phyloP scores from a whole-genome alignment of 768 basidiomycete species.

The Pholiota microspora region DNA sequence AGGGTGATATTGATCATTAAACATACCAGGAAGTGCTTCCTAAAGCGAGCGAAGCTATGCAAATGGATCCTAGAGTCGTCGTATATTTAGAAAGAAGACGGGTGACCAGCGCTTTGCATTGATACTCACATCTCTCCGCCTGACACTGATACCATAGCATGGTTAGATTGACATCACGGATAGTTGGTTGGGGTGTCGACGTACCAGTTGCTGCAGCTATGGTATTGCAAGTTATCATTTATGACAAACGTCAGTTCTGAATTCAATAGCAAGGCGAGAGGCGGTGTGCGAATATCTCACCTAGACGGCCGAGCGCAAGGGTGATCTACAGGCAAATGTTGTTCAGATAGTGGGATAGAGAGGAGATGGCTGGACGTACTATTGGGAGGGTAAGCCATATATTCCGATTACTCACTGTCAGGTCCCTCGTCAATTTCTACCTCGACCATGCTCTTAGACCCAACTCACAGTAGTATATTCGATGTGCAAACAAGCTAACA shows the following conservation, averaged over 20 bases:
- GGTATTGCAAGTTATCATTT: background rate
- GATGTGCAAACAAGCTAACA: constrained; percentile 31
- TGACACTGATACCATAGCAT: constrained; percentile 2
- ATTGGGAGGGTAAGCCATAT: constrained; percentile 4
- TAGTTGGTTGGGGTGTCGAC: constrained; percentile 8
- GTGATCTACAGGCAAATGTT: background rate
- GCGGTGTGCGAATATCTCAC: background rate
- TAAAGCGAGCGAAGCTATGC: constrained; percentile 8
- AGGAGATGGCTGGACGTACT: background rate
- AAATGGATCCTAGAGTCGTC: constrained; percentile 9
- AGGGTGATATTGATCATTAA: background rate
- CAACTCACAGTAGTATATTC: constrained; percentile 34
- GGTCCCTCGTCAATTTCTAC: background rate
- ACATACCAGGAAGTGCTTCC: constrained; percentile 13
- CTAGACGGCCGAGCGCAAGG: constrained; percentile 5
- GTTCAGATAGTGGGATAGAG: background rate
- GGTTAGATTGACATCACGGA: background rate
- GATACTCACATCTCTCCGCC: constrained; percentile 8
- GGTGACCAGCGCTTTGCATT: too few relatives aligned
- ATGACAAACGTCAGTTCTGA: background rate
- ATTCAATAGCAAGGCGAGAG: background rate
- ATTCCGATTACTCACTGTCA: constrained; percentile 9
- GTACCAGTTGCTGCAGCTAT: constrained; percentile 25
- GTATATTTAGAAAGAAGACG: background rate
- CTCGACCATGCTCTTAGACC: too few relatives aligned